Base-by-base conservation (phyloP, 192 early-diverging fungal genomes). In the Coemansia sp. region DNA sequence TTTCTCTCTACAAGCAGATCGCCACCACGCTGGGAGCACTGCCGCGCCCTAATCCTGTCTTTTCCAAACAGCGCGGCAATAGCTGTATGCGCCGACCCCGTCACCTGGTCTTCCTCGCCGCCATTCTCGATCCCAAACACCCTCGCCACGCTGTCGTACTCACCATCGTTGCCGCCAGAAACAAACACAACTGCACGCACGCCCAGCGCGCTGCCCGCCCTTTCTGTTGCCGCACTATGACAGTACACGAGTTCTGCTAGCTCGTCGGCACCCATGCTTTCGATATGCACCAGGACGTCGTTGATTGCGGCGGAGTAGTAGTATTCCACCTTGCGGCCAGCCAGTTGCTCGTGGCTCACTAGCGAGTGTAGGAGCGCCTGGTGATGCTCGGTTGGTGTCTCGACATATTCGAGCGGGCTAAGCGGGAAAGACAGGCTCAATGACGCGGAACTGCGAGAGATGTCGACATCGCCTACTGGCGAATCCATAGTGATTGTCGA, bases 51-150 rank as follows among this genome's bases (percentile, higher is more conserved):
- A 48, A 69, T 34, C 14, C 13, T 39, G 9, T 40, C 27, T 23
- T 61, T 62, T 1, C 60, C 67, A 14, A 62, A 65, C 18, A 71
- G 21, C 11, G 62, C 57, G 4, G 58, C 68, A 22, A 70, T 54
- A 14, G 57, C 34, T 2, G 61, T 64, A 24, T 70, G 61, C 11
- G 62, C 61, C 10, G 68, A 70, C 21, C 68, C 77, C 3, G 64
- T 72, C 17, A 66, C 71, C 41, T 66, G 67, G 39, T 80, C 78
- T 40, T 80, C 78, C 8, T 34, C 52, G 8, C 57, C 39, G 30
- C 39, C 37, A 38, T 19, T 19, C 19, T 45, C n/a, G n/a, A 45
- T 19, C 19, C 43, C 43, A 19, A 80, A 80, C 7, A 80, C 61
- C 10, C 78, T 67, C 17, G 63, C 24, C 15, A 71, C 10, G 19